Evolutionary conservation across 2,329 filamentous ascomycete species (phyloP), one percentile per base, ranked within the genome.

Genomic region (Rhinocladiella similis): DNA sequence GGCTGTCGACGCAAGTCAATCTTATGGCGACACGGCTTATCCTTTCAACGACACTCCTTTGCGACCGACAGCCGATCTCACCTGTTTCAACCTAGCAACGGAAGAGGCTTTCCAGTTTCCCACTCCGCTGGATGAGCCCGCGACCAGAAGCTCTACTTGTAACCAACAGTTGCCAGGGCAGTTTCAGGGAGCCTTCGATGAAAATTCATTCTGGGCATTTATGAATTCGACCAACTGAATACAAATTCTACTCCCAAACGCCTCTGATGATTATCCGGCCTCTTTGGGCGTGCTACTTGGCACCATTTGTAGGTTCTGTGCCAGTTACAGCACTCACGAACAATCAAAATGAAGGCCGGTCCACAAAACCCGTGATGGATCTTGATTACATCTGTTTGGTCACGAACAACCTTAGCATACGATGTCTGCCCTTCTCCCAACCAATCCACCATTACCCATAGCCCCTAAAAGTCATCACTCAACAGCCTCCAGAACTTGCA

Each of bases 1-100:
- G 35, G 22, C 47, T 5, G 19, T 33, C 10, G 38, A 39, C 2
- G 14, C 47, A 16, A 39, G 27, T 20, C 47, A 47, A 12, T 10
- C 27, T n/a, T 27, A 5, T 5, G 16, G 16, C 38, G 19, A 18
- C 27, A 38, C 41, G 13, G 22, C 16, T 18, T 55, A 55, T 27
- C 18, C 53, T 3, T 55, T 55, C 20, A 41, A 50, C 22, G 41
- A 22, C 10, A 50, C 39, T 12, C 47, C 53, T 2, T 50, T 55
- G 16, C 53, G 53, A 43, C 53, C 53, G 1, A 41, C 50, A 10
- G 53, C 39, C 1, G 53, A 55, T 36, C 33, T 55, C 27, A 50
- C 53, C 10, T 55, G 45, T 16, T 39, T 46, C 16, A 47, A 55
- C 33, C 47, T 55, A 9, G 47, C 53, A 13, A 43, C 18, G 13